Conservation (phyloP, 2,329 filamentous ascomycete genomes). For the Clonostachys sp. region DNA sequence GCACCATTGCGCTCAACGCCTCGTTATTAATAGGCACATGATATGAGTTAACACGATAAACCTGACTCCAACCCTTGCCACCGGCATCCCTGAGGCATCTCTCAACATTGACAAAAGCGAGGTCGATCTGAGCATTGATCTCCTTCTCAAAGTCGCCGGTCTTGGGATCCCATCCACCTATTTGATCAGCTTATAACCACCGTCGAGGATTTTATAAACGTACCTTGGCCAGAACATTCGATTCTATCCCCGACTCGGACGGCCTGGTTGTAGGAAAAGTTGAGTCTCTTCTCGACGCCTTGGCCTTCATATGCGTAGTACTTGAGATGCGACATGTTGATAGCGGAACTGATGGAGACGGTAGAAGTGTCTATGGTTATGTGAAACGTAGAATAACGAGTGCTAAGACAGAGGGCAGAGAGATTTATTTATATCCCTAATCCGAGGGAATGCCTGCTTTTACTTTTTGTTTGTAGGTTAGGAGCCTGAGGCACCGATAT, state of each 20-base stretch:
- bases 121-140: constrained; percentile 39
- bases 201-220: too few species aligned
- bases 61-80: constrained; percentile 51
- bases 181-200: too few species aligned
- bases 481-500: too few species aligned
- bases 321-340: too few species aligned
- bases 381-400: too few species aligned
- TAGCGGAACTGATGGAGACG: too few species aligned
- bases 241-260: constrained; percentile 42
- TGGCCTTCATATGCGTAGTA: too few species aligned
- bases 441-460: too few species aligned
- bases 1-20: constrained; percentile 32
- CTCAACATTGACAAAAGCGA: constrained; percentile 54
- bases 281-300: constrained; percentile 4
- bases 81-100: constrained; percentile 43
- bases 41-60: constrained; percentile 42
- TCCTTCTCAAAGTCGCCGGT: constrained; percentile 20
- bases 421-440: too few species aligned
- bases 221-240: constrained; percentile 40
- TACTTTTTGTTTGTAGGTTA: too few species aligned
- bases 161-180: constrained; percentile 27
- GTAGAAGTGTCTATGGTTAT: too few species aligned
- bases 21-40: constrained; percentile 14
- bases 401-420: too few species aligned
- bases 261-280: constrained; percentile 37